Evolutionary conservation across 768 basidiomycete genomes (phyloP).

Genomic region (Daedaleopsis sinensis): DNA sequence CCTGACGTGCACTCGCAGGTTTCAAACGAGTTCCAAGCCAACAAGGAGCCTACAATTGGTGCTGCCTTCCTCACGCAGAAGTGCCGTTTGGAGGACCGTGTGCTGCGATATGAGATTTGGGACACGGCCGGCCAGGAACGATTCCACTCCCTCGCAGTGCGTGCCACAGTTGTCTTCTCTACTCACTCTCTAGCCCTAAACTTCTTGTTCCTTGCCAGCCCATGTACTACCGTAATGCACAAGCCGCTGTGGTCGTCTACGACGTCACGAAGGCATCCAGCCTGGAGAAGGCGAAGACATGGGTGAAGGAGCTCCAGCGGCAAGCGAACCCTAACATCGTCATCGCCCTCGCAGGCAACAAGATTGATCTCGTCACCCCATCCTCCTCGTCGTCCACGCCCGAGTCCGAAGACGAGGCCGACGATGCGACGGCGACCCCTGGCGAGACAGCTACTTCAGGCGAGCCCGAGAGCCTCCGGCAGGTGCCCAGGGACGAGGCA

Average conservation of each 20-base stretch:
- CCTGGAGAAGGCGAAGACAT: constrained; percentile 98
- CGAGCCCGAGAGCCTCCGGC: constrained; percentile 76
- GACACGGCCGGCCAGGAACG: constrained; percentile 95
- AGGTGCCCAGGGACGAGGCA: constrained; percentile 94
- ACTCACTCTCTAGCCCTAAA: neutral
- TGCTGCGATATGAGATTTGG: constrained; percentile 96
- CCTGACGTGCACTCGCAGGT: constrained; percentile 50
- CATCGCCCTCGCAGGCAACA: constrained; percentile 97
- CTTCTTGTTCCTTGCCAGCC: constrained; percentile 52
- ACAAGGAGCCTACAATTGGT: constrained; percentile 98
- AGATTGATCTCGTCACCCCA: constrained; percentile 85
- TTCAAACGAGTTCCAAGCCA: constrained; percentile 97
- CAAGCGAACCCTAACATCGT: constrained; percentile 99
- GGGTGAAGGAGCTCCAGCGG: constrained; percentile 98
- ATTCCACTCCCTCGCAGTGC: constrained; percentile 93
- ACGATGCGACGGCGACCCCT: constrained; percentile 90
- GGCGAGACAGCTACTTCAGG: constrained; percentile 56
- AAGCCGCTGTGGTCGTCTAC: constrained; percentile 97
- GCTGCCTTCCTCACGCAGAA: constrained; percentile 96
- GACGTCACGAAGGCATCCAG: constrained; percentile 96
- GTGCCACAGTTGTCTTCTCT: constrained; percentile 33
- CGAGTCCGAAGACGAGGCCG: constrained; percentile 86
- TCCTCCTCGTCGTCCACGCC: constrained; percentile 56
- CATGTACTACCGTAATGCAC: constrained; percentile 99
- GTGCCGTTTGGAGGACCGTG: constrained; percentile 92